Percentiles rank a stretch among this genome's conserved stretches.
Conservation (phyloP, 306 rosid species). For the Acacia melanoxylon region DNA sequence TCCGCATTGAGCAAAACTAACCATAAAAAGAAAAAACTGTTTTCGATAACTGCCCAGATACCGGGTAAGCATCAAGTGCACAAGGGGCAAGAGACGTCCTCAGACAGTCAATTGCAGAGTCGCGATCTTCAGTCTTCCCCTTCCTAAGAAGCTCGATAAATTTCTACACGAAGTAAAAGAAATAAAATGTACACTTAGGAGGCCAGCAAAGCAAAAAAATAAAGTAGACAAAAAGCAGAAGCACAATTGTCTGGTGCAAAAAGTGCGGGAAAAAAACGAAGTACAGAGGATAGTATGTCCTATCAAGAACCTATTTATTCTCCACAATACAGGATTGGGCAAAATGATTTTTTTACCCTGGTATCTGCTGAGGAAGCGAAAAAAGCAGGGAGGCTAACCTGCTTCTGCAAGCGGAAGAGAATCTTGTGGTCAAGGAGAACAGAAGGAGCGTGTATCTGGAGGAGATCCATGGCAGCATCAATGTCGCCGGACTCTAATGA, state of each 20-base stretch:
- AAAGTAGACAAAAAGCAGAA: not conserved
- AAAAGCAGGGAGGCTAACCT: constrained; percentile 48
- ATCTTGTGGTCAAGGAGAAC: constrained; percentile 78
- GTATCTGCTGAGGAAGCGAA: not conserved
- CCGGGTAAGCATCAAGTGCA: constrained; percentile 98
- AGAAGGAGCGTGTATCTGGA: constrained; percentile 80
- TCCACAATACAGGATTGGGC: not conserved
- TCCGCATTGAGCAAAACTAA: not conserved
- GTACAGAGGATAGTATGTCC: not conserved
- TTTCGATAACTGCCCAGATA: constrained; percentile 30
- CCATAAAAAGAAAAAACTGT: not conserved
- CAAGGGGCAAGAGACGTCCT: constrained; percentile 93
- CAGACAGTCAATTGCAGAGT: constrained; percentile 78
- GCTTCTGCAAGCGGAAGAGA: constrained; percentile 93
- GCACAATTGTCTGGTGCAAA: not conserved
- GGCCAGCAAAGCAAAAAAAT: not conserved
- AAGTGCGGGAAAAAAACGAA: not conserved
- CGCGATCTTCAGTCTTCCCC: constrained; percentile 75
- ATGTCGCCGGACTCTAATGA: constrained; percentile 69
- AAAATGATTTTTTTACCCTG: not conserved
- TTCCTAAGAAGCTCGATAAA: constrained; percentile 92
- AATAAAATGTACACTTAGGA: not conserved
- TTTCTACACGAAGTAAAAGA: constrained; percentile 51
- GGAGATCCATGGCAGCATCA: constrained; percentile 71
- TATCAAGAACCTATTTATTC: not conserved